Base-by-base conservation (phyloP, 768 basidiomycete species). In the Leccinum imitatum region DNA sequence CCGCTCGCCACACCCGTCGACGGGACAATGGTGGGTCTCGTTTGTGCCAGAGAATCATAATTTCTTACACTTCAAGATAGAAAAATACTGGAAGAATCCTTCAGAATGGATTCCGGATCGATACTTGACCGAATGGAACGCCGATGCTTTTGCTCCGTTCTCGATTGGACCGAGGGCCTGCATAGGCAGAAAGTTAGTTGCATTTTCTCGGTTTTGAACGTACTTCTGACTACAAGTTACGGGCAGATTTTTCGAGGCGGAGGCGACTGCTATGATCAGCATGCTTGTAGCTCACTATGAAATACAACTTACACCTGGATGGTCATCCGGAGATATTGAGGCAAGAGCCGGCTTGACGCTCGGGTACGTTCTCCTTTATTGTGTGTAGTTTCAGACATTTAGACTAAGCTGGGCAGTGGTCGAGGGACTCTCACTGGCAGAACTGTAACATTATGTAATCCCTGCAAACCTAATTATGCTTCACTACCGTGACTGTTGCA, bases 111-210 rank as follows among this genome's bases (percentile, higher is more conserved):
- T 30, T n/a, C 56, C 33, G 4, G 56, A 48, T 48, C 46, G 46
- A n/a, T 56, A 37, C 46, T 17, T 56, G 21, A 56, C 17, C 7
- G 56, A 56, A 35, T 37, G 56, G 47, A 56, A 23, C 8, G 31
- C 17, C 11, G 47, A 56, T 8, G 47, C 56, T 7, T 57, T 57
- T 4, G 23, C 35, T n/a, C 56, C 56, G 14, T 57, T 57, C 33
- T 50, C 31, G 3, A 23, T 57, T 13, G 56, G 56, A 17, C 33
- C 33, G 7, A 50, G 56, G 25, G 47, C 56, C 2, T 57, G 47
- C 47, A 10, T 57, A 37, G 47, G 56, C 21, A 50, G 56, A 39
- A 57, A 57, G 56, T 57, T 2, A 8, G 35, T 6, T 19, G 15
- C 33, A 15, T n/a, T 30, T 17, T 11, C 15, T 39, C 37, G 0